phyloP scores from a whole-genome alignment of 805 yeast species.

The Ogataea paraovalis region DNA sequence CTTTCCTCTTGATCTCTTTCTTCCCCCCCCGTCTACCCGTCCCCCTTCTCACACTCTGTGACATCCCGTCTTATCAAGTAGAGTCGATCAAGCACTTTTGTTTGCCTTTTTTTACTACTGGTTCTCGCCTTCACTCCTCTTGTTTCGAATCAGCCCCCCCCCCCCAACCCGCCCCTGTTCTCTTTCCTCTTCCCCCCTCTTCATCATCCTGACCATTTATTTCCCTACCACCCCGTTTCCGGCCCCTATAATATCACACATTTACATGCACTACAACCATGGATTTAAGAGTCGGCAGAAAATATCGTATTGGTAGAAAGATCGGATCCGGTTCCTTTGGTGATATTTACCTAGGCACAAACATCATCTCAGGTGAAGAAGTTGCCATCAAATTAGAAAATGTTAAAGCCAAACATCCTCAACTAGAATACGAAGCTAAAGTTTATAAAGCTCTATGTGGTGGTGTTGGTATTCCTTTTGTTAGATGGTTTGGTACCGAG shows the following conservation, averaged over 20 bases:
- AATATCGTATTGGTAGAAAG: slow-evolving; percentile 88
- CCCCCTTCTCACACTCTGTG: too few relatives aligned
- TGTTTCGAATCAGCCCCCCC: too few relatives aligned
- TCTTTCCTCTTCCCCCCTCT: too few relatives aligned
- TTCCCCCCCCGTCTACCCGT: too few relatives aligned
- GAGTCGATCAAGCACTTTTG: too few relatives aligned
- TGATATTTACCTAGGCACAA: slow-evolving; percentile 90
- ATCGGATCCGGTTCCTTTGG: slow-evolving; percentile 98
- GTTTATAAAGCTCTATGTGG: slow-evolving; percentile 93
- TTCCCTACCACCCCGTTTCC: too few relatives aligned
- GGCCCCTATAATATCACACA: background rate
- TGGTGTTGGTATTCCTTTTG: slow-evolving; percentile 95
- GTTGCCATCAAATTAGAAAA: slow-evolving; percentile 95
- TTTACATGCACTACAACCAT: slow-evolving; percentile 6
- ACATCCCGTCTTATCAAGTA: too few relatives aligned
- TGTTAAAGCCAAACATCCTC: slow-evolving; percentile 91
- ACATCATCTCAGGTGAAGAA: slow-evolving; percentile 93
- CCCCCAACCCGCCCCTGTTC: too few relatives aligned
- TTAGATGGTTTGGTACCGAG: slow-evolving; percentile 95
- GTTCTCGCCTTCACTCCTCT: too few relatives aligned
- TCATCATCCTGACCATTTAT: too few relatives aligned
- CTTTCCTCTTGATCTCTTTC: too few relatives aligned
- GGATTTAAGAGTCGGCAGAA: slow-evolving; percentile 90
- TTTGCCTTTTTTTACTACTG: too few relatives aligned
- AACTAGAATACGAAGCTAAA: slow-evolving; percentile 92